Evolutionary conservation across 371 early-diverging fungal genomes (phyloP), one percentile per base, ranked within the genome.

Genomic region (Funneliformis caledonium): DNA sequence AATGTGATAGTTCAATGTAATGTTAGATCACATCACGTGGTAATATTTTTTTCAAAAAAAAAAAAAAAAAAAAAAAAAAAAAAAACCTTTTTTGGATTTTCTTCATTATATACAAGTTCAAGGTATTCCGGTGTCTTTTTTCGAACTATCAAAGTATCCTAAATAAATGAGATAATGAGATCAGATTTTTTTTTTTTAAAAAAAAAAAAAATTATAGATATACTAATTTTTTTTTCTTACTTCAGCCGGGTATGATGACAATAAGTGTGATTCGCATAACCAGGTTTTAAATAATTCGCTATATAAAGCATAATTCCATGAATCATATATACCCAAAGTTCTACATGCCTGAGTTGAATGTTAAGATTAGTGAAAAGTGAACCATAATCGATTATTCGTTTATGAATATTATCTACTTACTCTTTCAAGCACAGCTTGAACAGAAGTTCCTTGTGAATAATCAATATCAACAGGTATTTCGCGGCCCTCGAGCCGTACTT

Each of bases 381-480:
- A 8, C 19, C 0, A 22, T 67, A n/a, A 31, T n/a, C 33, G 12
- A n/a, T 67, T 31, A 31, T 12, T 67, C 31, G 67, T 12, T n/a
- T 19, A 67, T 67, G 67, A 37, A 37, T 37, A 37, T 56, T 50
- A 31, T 37, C n/a, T 19, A 77, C 33, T 19, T 72, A 80, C 80
- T 22, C 72, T 70, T 72, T 80, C 80, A 43, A 80, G 73, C 16
- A 80, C 80, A 52, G 80, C 80, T 61, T 80, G 80, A 33, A 72
- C 80, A 37, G 80, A 80, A 72, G 80, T 80, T 70, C 80, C 80
- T 45, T 80, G 80, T n/a, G 80, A 68, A 62, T 80, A 80, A 14
- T 31, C 80, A 50, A 80, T 62, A 47, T 80, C 61, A 22, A 80
- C 72, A 4, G 72, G 72, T 72, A 12, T 70, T 60, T 72, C 72